phyloP scores from a whole-genome alignment of 352 stramenopile genomes.

The Thraustochytrium sp. region DNA sequence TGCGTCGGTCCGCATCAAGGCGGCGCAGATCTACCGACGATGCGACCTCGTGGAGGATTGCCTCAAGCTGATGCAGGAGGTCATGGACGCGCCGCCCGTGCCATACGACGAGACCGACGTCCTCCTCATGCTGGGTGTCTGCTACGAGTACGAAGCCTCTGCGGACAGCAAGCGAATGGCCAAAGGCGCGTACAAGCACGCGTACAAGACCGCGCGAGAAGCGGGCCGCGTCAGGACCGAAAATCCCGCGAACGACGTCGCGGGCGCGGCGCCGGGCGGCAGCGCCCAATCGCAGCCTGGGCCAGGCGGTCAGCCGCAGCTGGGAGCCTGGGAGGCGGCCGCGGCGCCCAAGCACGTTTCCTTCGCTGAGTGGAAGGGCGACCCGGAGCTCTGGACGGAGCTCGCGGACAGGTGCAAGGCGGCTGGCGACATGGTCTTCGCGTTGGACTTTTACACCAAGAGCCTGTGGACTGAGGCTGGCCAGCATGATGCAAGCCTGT shows the following conservation, averaged over 20 bases:
- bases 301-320: neutral
- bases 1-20: neutral
- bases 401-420: neutral
- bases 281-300: neutral
- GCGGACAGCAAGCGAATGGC: slow-evolving; percentile 5
- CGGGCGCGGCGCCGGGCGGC: neutral
- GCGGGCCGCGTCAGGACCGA: neutral
- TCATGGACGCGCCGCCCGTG: neutral
- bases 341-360: neutral
- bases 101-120: slow-evolving; percentile 28
- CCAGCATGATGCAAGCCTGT: neutral
- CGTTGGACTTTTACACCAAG: slow-evolving; percentile 31
- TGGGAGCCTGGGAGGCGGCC: neutral
- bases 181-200: slow-evolving; percentile 24
- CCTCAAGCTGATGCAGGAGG: neutral
- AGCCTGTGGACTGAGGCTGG: slow-evolving; percentile 13
- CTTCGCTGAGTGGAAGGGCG: slow-evolving; percentile 22
- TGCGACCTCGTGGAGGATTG: slow-evolving; percentile 24
- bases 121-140: slow-evolving; percentile 2
- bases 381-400: slow-evolving; percentile 24
- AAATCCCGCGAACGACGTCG: neutral
- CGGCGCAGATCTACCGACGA: neutral
- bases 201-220: slow-evolving; percentile 1
- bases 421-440: slow-evolving; percentile 8
- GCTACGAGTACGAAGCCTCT: neutral